These are phyloP conservation scores for Nigrospora osmanthi DNA, from an alignment of 2,329 filamentous ascomycete genomes.

Conservation along the genomic window DNA sequence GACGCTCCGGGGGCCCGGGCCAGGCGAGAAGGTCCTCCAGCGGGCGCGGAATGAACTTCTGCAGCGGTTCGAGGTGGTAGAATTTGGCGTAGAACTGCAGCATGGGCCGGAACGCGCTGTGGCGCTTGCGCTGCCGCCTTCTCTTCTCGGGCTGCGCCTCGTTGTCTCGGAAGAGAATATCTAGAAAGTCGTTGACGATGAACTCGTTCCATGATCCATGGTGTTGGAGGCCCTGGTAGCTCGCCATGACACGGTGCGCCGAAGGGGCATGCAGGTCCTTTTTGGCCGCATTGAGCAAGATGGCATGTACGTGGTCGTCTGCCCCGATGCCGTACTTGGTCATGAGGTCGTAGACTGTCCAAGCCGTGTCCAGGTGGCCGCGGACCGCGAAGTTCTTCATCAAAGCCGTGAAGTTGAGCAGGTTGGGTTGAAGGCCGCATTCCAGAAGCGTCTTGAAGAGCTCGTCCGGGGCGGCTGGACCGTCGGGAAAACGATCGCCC, in stretches of 20 bases:
- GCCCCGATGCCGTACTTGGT: slow-evolving; percentile 50
- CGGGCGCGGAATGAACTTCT: slow-evolving; percentile 21
- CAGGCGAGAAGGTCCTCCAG: slow-evolving; percentile 13
- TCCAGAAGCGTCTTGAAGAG: slow-evolving; percentile 50
- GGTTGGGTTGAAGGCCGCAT: slow-evolving; percentile 55
- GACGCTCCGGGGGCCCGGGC: background rate
- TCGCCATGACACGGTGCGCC: slow-evolving; percentile 42
- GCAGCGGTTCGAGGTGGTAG: slow-evolving; percentile 37
- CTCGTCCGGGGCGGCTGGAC: slow-evolving; percentile 39
- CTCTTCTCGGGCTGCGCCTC: slow-evolving; percentile 26
- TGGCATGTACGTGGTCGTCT: slow-evolving; percentile 59
- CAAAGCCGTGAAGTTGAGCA: slow-evolving; percentile 56
- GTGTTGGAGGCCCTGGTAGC: slow-evolving; percentile 36
- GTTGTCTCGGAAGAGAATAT: slow-evolving; percentile 37
- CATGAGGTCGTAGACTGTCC: slow-evolving; percentile 58
- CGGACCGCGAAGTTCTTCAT: slow-evolving; percentile 64
- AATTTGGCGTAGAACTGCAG: slow-evolving; percentile 39
- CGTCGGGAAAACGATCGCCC: slow-evolving; percentile 24
- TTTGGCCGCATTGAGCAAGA: slow-evolving; percentile 66
- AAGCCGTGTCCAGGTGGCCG: slow-evolving; percentile 54
- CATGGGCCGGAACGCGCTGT: slow-evolving; percentile 36
- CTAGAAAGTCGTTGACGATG: slow-evolving; percentile 44
- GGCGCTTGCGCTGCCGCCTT: slow-evolving; percentile 21
- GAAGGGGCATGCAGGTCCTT: slow-evolving; percentile 40
- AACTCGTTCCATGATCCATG: slow-evolving; percentile 34